Evolutionary conservation across 352 stramenopile genomes (phyloP), one percentile per base, ranked within the genome.

Genomic region (Peronospora belbahrii): DNA sequence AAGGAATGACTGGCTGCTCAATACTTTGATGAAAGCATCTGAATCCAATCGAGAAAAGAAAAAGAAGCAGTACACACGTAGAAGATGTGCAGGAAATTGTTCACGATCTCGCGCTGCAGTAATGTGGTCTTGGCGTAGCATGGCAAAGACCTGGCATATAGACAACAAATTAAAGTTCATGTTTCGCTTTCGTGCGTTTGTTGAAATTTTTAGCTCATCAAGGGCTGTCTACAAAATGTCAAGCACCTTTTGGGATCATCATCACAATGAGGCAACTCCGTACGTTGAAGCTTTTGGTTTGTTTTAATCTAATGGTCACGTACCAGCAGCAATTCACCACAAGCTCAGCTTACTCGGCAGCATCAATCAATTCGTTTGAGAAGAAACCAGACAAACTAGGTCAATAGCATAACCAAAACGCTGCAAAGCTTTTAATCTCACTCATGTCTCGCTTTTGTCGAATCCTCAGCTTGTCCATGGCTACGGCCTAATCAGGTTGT

Each of bases 11-110:
- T n/a, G n/a, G n/a, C n/a, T n/a, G n/a, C n/a, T n/a, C n/a, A n/a
- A n/a, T n/a, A n/a, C n/a, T 52, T 31, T 44, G 40, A 34, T 48
- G 35, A 44, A 37, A 39, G 30, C 14, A 28, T 9, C 15, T 25
- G 41, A 49, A 31, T 43, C 40, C n/a, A 43, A 41, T 14, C 42
- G 19, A 32, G 4, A 57, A 48, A 50, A 41, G 28, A 19, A 49
- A 48, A 48, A 47, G 15, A 62, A 48, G 48, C 30, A 47, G 32
- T 54, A 51, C 43, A 59, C 42, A 24, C 39, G 39, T 49, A 56
- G 22, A 59, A 50, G 11, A 28, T 28, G 33, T 52, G 36, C 49
- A 64, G 43, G 37, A 51, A 56, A 19, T 20, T 39, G 27, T 32
- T 52, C 35, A 28, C 48, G 24, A 43, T 31, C 13, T 38, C 34